A percentile compares a stretch with the other conserved stretches of the same genome.
These are phyloP conservation scores for Cladophialophora yegresii DNA, from an alignment of 2,329 filamentous ascomycete species.

Conservation along the genomic window DNA sequence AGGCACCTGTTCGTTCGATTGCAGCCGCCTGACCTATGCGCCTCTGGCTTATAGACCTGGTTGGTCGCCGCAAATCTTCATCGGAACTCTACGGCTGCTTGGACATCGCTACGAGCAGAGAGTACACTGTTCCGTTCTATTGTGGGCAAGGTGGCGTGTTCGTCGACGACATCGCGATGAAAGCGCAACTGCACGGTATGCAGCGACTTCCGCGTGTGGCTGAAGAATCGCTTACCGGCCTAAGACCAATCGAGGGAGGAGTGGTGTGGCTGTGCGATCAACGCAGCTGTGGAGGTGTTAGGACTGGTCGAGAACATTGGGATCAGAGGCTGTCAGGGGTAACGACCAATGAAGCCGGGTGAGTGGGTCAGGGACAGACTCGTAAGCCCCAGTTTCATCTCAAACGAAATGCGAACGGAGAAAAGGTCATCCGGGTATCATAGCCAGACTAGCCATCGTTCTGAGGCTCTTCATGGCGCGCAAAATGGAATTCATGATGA, in stretches of 20 bases:
- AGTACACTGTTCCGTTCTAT: background rate
- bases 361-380: conserved; percentile 10
- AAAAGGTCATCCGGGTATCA: conserved; percentile 20
- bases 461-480: background rate
- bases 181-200: background rate
- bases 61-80: background rate
- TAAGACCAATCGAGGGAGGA: conserved; percentile 11
- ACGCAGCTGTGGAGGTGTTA: conserved; percentile 20
- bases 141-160: background rate
- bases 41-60: background rate
- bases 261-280: conserved; percentile 24
- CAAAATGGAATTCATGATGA: background rate
- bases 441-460: conserved; percentile 11
- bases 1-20: background rate
- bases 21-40: background rate
- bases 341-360: conserved; percentile 17
- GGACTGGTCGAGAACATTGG: conserved; percentile 32
- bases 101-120: background rate
- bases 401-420: conserved; percentile 22
- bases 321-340: conserved; percentile 25
- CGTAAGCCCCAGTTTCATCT: conserved; percentile 28
- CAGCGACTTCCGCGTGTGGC: conserved; percentile 2
- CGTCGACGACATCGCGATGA: background rate
- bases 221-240: conserved; percentile 7
- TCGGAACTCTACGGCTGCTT: background rate